Evolutionary conservation across 306 rosid genomes (phyloP).

Genomic region (Vigna nakashimae): DNA sequence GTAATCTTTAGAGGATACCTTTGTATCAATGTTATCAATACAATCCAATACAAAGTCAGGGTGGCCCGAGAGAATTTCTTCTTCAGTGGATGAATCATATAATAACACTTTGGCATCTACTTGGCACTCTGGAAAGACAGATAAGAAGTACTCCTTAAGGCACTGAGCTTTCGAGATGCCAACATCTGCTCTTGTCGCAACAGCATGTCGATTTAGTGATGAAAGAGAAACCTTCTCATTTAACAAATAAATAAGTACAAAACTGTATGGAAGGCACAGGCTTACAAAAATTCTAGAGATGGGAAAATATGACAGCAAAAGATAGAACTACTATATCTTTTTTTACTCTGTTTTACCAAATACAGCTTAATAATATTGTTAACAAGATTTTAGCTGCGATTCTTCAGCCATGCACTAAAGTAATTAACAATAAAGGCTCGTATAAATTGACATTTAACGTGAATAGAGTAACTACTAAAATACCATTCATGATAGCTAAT

Average conservation of each 20-base stretch:
- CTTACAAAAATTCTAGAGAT: conserved; percentile 19
- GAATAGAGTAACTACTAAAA: conserved; percentile 12
- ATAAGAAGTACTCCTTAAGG: conserved; percentile 85
- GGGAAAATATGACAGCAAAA: conserved; percentile 40
- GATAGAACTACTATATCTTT: conserved; percentile 24
- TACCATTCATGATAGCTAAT: conserved; percentile 22
- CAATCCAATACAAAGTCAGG: conserved; percentile 96
- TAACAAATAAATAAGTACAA: conserved; percentile 55
- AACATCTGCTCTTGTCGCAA: conserved; percentile 98
- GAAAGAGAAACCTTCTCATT: conserved; percentile 93
- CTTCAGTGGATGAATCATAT: conserved; percentile 90
- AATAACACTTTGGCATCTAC: conserved; percentile 83
- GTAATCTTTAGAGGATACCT: conserved; percentile 59
- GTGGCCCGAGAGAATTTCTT: conserved; percentile 86
- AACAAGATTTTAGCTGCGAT: not conserved
- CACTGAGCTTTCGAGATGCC: conserved; percentile 95
- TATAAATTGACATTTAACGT: conserved; percentile 2
- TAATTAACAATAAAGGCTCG: conserved; percentile 20
- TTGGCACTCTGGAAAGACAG: conserved; percentile 92
- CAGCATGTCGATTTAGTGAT: conserved; percentile 98
- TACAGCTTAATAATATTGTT: conserved; percentile 6
- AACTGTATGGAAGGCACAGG: conserved; percentile 15
- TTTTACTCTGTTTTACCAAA: conserved; percentile 22
- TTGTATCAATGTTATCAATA: conserved; percentile 94
- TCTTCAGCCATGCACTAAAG: conserved; percentile 24